phyloP scores from a whole-genome alignment of 179 eudicot species.

The Pouteria campechiana region DNA sequence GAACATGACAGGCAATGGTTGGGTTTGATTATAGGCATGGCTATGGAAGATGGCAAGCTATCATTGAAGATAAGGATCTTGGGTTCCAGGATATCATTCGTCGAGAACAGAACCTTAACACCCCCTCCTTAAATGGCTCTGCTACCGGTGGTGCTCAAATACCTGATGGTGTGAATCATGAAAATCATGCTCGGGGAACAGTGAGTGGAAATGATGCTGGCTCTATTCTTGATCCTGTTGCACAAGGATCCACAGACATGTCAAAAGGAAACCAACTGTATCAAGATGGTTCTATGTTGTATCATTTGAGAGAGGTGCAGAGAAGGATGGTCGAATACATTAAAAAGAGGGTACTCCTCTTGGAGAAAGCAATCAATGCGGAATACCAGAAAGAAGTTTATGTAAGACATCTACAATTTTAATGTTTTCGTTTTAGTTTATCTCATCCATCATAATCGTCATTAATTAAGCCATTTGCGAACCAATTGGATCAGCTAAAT shows the following conservation, averaged over 20 bases:
- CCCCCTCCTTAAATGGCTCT: conserved; percentile 43
- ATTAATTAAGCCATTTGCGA: neutral
- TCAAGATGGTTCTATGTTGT: conserved; percentile 29
- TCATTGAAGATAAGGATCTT: conserved; percentile 85
- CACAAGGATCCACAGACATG: conserved; percentile 32
- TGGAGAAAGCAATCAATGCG: conserved; percentile 74
- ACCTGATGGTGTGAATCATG: conserved; percentile 30
- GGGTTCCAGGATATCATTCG: conserved; percentile 70
- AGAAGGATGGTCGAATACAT: conserved; percentile 87
- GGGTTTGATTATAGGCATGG: conserved; percentile 59
- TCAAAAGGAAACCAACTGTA: conserved; percentile 17
- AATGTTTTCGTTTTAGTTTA: conserved; percentile 9
- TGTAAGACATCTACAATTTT: too few relatives aligned
- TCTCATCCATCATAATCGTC: neutral
- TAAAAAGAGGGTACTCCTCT: conserved; percentile 78
- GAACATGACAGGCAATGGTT: neutral
- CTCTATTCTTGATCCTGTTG: conserved; percentile 28
- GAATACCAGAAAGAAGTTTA: conserved; percentile 55
- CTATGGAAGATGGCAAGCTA: conserved; percentile 98
- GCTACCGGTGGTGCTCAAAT: conserved; percentile 38
- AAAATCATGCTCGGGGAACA: conserved; percentile 24
- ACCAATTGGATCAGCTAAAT: neutral
- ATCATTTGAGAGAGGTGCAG: conserved; percentile 84
- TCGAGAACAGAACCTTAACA: conserved; percentile 85
- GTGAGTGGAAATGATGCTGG: conserved; percentile 31